Conservation (phyloP, 306 rosid genomes). For the Vachellia collinsii region DNA sequence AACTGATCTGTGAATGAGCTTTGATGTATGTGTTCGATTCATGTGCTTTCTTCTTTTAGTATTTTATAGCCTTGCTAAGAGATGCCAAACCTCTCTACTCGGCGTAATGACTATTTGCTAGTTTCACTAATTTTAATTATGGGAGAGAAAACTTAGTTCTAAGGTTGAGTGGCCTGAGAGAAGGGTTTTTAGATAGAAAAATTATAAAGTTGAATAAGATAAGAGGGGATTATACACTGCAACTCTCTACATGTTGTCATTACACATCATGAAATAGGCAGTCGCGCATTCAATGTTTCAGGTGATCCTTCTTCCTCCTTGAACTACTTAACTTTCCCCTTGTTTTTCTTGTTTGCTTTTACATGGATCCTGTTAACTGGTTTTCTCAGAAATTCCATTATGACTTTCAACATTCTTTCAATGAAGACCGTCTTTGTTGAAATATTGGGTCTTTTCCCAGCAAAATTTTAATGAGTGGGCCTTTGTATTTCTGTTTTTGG, state of each 20-base stretch:
- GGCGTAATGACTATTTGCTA: not conserved
- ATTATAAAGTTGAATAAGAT: not conserved
- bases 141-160: not conserved
- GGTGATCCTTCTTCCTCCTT: not conserved
- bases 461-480: not conserved
- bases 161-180: not conserved
- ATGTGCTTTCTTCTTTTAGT: not conserved
- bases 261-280: not conserved
- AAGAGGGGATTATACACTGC: not conserved
- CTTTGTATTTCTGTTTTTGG: not conserved
- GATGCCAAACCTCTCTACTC: not conserved
- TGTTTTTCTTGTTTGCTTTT: not conserved
- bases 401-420: not conserved
- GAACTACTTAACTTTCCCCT: not conserved
- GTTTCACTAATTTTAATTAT: not conserved
- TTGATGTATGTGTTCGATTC: no score
- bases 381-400: no score
- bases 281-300: not conserved
- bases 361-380: not conserved
- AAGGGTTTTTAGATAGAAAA: not conserved
- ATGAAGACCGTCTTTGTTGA: not conserved
- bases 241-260: not conserved
- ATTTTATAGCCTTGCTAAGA: not conserved
- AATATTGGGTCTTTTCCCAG: not conserved
- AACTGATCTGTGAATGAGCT: not conserved